Base-by-base conservation (phyloP, 345 rosid species). In the Odontarrhena argentea region DNA sequence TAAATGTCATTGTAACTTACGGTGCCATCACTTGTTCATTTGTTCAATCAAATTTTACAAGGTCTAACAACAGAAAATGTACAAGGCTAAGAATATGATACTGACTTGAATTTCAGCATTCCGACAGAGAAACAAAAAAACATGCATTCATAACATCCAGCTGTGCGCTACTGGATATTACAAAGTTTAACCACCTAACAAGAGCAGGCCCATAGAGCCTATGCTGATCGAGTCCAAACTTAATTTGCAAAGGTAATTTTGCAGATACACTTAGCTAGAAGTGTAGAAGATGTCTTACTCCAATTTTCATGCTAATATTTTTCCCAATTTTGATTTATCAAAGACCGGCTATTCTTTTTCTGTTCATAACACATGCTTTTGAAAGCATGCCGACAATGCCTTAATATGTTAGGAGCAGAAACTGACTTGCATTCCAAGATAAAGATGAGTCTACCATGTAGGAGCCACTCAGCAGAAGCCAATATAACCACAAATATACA, bases 51-150 rank as follows among this genome's bases (percentile, higher is more conserved):
- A 65, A 36, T 49, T 22, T 41, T 41, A 52, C 58, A 11, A 42
- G 50, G 52, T 53, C 34, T 65, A 4, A 10, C 68, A 38, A 50
- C 55, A 35, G 22, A 50, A n/a, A 13, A 50, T 50, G n/a, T 50
- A 64, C 38, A 25, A 63, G 67, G 46, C 48, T 36, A 35, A 35
- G 58, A 63, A 30, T 14, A 25, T 64, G 69, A 46, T 3, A 59
- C 11, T 25, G 50, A 25, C 36, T 59, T 59, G 46, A 35, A 37
- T 63, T 48, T 35, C 18, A 15, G 42, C 25, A 15, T 52, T 4
- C 44, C 18, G 9, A 25, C 56, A 36, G 7, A 68, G 15, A 46
- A 40, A 25, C 36, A 14, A 15, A 37, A 34, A 15, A 37, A 34
- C 46, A 34, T 44, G 26, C 63, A 9, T 22, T 65, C 43, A 30